Evolutionary conservation across 805 yeast species (phyloP).

Genomic region (Nematodospora valgi): DNA sequence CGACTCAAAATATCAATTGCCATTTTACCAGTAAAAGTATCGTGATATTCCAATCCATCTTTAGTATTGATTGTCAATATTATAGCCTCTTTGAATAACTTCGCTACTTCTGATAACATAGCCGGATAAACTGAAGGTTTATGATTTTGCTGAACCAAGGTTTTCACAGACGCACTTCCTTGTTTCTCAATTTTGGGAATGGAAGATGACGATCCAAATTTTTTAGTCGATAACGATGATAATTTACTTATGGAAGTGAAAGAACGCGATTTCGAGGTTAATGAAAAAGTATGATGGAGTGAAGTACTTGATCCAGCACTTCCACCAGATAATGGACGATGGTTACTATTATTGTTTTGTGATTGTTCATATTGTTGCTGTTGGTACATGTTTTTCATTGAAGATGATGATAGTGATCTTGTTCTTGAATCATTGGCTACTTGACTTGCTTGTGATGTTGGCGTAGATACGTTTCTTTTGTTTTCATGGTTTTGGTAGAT

Average conservation of each 20-base stretch:
- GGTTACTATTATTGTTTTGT: constrained; percentile 5
- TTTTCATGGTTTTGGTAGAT: constrained; percentile 6
- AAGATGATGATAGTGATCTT: constrained; percentile 26
- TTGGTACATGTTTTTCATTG: constrained; percentile 9
- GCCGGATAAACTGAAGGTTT: constrained; percentile 88
- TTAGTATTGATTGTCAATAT: constrained; percentile 76
- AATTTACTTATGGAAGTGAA: constrained; percentile 40
- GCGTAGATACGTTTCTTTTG: constrained; percentile 27
- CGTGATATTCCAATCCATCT: constrained; percentile 88
- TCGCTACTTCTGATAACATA: constrained; percentile 78
- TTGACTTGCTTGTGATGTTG: constrained; percentile 6
- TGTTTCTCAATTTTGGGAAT: constrained; percentile 16
- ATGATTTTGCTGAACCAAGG: constrained; percentile 42
- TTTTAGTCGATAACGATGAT: constrained; percentile 40
- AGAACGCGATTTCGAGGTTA: constrained; percentile 39
- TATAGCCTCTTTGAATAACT: constrained; percentile 65
- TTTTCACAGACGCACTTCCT: background rate
- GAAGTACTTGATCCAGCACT: constrained; percentile 17
- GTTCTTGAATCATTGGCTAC: constrained; percentile 19
- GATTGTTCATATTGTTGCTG: constrained; percentile 5
- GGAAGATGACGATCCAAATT: constrained; percentile 32
- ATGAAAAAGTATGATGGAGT: constrained; percentile 32
- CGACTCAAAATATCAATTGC: constrained; percentile 89
- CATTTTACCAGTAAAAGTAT: constrained; percentile 89
- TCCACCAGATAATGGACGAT: constrained; percentile 15